phyloP scores from a whole-genome alignment of 1,284 basidiomycete genomes.

The Kwoniella shivajii region DNA sequence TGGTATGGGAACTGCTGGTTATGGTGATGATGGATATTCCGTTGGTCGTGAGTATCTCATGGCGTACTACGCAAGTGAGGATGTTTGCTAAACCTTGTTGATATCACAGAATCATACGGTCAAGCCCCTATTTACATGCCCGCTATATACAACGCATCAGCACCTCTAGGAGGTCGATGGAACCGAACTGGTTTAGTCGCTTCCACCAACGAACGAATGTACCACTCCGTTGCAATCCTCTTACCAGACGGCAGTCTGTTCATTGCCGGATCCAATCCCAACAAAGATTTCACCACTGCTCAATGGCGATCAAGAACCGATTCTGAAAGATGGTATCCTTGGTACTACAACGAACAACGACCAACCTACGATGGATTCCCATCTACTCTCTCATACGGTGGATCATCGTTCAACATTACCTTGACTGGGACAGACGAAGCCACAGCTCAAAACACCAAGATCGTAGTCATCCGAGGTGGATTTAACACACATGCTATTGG shows the following conservation, averaged over 20 bases:
- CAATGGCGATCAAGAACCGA: slow-evolving; percentile 53
- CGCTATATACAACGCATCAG: slow-evolving; percentile 66
- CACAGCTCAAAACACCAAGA: slow-evolving; percentile 61
- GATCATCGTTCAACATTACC: slow-evolving; percentile 73
- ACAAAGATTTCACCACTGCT: slow-evolving; percentile 66
- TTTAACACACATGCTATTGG: slow-evolving; percentile 94
- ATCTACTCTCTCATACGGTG: slow-evolving; percentile 64
- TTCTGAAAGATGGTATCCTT: slow-evolving; percentile 53
- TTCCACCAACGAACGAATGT: slow-evolving; percentile 73
- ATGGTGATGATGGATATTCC: slow-evolving; percentile 53
- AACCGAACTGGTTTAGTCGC: slow-evolving; percentile 62
- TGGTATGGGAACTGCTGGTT: slow-evolving; percentile 65
- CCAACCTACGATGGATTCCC: slow-evolving; percentile 58
- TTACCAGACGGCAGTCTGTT: slow-evolving; percentile 84
- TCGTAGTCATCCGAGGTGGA: slow-evolving; percentile 77
- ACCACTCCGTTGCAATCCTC: slow-evolving; percentile 86
- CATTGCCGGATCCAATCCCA: slow-evolving; percentile 90
- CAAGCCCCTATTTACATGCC: slow-evolving; percentile 53
- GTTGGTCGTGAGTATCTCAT: slow-evolving; percentile 28
- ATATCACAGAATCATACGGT: slow-evolving; percentile 49
- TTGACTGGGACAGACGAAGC: slow-evolving; percentile 60
- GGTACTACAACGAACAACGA: slow-evolving; percentile 64
- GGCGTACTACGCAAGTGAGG: not conserved
- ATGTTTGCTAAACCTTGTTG: no score
- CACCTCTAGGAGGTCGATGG: slow-evolving; percentile 69